These are phyloP conservation scores for Mortierella sp. DNA, from an alignment of 371 early-diverging fungal species.

Conservation along the genomic window DNA sequence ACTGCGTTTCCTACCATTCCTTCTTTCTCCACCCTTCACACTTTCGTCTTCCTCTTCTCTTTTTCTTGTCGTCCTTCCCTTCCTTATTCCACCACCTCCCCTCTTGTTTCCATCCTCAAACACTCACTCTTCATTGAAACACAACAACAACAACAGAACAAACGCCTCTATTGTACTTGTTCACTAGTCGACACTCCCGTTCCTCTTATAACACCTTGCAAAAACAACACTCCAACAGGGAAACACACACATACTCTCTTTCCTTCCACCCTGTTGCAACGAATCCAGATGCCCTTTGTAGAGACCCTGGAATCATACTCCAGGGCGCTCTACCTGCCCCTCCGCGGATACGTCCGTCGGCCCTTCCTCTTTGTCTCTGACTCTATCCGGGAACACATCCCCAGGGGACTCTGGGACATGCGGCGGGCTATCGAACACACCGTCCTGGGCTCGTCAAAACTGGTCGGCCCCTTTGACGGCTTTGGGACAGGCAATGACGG, in stretches of 20 bases:
- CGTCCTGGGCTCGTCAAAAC: conserved; percentile 23
- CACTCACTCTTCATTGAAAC: conserved; percentile 5
- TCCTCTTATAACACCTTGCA: background rate
- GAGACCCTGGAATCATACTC: conserved; percentile 60
- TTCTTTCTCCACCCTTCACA: no score
- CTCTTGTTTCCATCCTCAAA: background rate
- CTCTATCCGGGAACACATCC: conserved; percentile 47
- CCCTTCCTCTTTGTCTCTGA: conserved; percentile 54
- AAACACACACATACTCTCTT: background rate
- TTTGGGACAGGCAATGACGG: conserved; percentile 1
- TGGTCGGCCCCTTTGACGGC: conserved; percentile 24
- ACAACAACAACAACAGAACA: background rate
- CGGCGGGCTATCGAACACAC: conserved; percentile 45
- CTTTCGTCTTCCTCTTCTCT: background rate
- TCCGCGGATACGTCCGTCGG: conserved; percentile 51
- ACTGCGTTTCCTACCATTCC: no score
- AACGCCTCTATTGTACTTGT: background rate
- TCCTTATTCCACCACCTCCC: conserved; percentile 1
- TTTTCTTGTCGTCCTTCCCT: background rate
- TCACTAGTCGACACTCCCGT: background rate
- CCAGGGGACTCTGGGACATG: conserved; percentile 29
- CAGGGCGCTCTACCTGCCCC: conserved; percentile 58
- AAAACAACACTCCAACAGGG: background rate
- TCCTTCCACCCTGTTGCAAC: conserved; percentile 43
- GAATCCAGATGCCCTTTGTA: conserved; percentile 59